phyloP scores from a whole-genome alignment of 1,284 basidiomycete genomes.

The Heimioporus retisporus region DNA sequence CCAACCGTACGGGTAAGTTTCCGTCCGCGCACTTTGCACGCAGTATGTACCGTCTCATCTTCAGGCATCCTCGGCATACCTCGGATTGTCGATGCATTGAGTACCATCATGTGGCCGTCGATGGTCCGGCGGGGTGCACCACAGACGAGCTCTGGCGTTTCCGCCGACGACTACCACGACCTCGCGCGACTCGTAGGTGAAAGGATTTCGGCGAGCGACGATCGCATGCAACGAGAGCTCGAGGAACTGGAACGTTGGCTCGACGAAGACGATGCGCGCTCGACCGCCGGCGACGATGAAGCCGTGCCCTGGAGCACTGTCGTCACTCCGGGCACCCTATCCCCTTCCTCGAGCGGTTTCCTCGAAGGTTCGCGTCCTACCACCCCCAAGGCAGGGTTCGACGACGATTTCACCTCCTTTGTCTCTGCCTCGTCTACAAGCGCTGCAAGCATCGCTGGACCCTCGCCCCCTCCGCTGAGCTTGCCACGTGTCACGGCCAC shows the following conservation, averaged over 20 bases:
- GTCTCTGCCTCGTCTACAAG: constrained; percentile 61
- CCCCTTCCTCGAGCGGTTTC: constrained; percentile 35
- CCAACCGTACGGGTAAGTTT: constrained; percentile 31
- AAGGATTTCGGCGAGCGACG: constrained; percentile 30
- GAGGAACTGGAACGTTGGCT: constrained; percentile 72
- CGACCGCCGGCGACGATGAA: constrained; percentile 18
- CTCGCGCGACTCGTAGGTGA: constrained; percentile 33
- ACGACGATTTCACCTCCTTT: constrained; percentile 83
- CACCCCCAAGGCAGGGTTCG: constrained; percentile 60
- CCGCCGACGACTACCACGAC: constrained; percentile 30
- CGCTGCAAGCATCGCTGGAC: constrained; percentile 4
- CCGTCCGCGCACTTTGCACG: not conserved
- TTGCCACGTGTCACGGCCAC: constrained; percentile 20
- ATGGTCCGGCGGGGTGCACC: constrained; percentile 53
- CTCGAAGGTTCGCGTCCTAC: constrained; percentile 26
- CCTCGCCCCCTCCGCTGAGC: constrained; percentile 21
- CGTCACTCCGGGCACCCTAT: constrained; percentile 39
- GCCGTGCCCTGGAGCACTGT: constrained; percentile 37
- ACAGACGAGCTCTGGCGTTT: constrained; percentile 4
- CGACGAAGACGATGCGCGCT: constrained; percentile 51
- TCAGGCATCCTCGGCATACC: constrained; percentile 69
- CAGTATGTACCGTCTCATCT: constrained; percentile 12
- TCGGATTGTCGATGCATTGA: constrained; percentile 79
- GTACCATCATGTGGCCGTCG: constrained; percentile 89
- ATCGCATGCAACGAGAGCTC: constrained; percentile 61